Evolutionary conservation across 441 rosid genomes (phyloP), one percentile per base, ranked within the genome.

Genomic region (Heliophila coronopifolia): DNA sequence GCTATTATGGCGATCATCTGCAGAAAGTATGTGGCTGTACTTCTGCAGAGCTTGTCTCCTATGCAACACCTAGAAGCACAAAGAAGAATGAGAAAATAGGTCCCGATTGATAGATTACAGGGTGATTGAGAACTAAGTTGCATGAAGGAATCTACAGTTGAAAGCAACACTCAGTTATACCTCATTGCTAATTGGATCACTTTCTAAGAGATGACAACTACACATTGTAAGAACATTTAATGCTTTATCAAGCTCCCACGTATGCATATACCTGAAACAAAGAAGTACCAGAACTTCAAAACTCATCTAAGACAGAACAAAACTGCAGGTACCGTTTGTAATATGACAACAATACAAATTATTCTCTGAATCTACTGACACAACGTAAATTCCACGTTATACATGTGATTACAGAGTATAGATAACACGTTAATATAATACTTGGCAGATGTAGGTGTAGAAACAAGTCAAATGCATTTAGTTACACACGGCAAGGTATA

Each of bases 211-310:
- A 76, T 92, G 97, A 67, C 95, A 92, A 69, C 97, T 73, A 79
- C 97, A 92, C 99, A 92, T 92, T 47, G 97, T 88, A 59, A 92
- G 97, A 65, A 86, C 93, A 70, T 92, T 92, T 66, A 92, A 61
- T 33, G 94, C 97, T 17, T 90, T 86, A 69, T 83, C 75, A 44
- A 86, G 95, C 72, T 88, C 95, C 99, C 99, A 92, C 44, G 80
- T 60, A 61, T 80, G 77, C 84, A 88, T 77, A 67, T 85, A 83
- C 86, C 99, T 88, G 73, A 61, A 65, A 54, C 50, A 47, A 67
- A 47, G 66, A 34, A 27, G 44, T 50, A 45, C 15, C 14, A 24
- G 18, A 50, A n/a, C 11, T 30, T 57, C 28, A 49, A 57, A 36
- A 30, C 31, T 12, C 28, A 41, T 22, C 24, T 31, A 30, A 1